Base-by-base conservation (phyloP, 768 basidiomycete species). In the Hemileccinum rubropunctum region DNA sequence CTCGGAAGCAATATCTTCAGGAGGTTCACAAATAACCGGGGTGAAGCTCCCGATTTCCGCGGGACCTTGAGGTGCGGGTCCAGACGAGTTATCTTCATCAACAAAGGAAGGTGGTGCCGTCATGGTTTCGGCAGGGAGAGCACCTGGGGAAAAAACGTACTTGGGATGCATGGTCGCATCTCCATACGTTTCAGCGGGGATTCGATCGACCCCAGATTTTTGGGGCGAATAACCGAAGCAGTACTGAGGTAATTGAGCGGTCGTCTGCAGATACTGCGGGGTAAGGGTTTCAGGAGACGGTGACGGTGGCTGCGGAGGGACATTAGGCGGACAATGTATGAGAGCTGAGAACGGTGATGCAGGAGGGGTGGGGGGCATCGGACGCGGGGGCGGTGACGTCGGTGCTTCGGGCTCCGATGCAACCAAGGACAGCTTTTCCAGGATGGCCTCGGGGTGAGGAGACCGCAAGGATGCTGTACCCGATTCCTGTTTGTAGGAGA, bases 121-220 rank as follows among this genome's bases (percentile, higher is more conserved):
- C 38, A 56, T 42, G 6, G 27, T 52, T 32, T 48, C 47, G 44
- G 54, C 37, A 47, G 49, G 46, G 13, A 54, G 55, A 38, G 50
- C 23, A 42, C 35, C 53, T 51, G 59, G 54, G 54, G 56, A 39
- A 52, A 35, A 40, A 38, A 55, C 50, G 57, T 51, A 38, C 48
- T 47, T 42, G 50, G 51, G 56, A 55, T 47, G 57, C 55, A 51
- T 28, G 46, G 34, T 20, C 12, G 53, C 54, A 66, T 53, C 52
- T 52, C 51, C 53, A 52, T 46, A 30, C 15, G 50, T 34, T 39
- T 33, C 28, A 47, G 49, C 23, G 53, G 44, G 47, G 46, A 50
- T 35, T 52, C 57, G 65, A 65, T 65, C 65, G 35, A 60, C 64
- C 64, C 64, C 64, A 54, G 65, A 60, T 57, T 58, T 52, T 56